phyloP scores from a whole-genome alignment of 2,329 filamentous ascomycete genomes.

The Fusarium sp. region DNA sequence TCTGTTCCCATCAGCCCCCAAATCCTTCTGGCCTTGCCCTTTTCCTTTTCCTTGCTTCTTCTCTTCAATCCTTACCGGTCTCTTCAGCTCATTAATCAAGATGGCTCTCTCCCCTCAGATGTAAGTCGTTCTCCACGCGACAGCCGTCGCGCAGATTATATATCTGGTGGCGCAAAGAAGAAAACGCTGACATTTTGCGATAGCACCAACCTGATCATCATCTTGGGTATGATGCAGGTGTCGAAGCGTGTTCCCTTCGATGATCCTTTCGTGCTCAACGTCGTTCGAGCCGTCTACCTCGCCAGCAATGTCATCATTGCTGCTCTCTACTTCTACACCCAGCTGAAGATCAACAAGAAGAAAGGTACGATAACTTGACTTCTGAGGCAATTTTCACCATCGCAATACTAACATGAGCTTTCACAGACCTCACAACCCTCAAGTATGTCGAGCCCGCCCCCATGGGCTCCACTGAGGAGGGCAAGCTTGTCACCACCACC shows the following conservation, averaged over 20 bases:
- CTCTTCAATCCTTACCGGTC: neutral
- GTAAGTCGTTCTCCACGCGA: slow-evolving; percentile 53
- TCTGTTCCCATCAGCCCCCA: slow-evolving; percentile 10
- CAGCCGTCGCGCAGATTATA: slow-evolving; percentile 15
- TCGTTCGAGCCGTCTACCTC: slow-evolving; percentile 63
- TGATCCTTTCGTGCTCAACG: slow-evolving; percentile 70
- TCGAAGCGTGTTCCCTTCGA: slow-evolving; percentile 96
- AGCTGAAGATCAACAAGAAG: slow-evolving; percentile 90
- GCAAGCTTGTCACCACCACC: slow-evolving; percentile 95
- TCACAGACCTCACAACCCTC: slow-evolving; percentile 88
- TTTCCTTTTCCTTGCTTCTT: slow-evolving; percentile 7
- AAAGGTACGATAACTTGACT: slow-evolving; percentile 72
- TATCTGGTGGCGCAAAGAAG: slow-evolving; percentile 20
- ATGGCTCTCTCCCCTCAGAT: slow-evolving; percentile 73
- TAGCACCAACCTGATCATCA: slow-evolving; percentile 93
- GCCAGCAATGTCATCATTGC: slow-evolving; percentile 82
- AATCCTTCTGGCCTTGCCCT: slow-evolving; percentile 13
- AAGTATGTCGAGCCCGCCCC: slow-evolving; percentile 98
- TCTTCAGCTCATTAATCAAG: slow-evolving; percentile 45
- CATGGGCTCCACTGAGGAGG: slow-evolving; percentile 92
- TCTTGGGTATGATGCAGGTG: slow-evolving; percentile 97
- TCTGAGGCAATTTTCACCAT: neutral
- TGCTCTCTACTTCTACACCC: slow-evolving; percentile 84
- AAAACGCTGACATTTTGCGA: slow-evolving; percentile 37
- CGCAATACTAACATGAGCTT: slow-evolving; percentile 13